Percentiles rank a stretch among this genome's conserved stretches.
Conservation (phyloP, 805 yeast genomes). For the Lipomyces anomalus region DNA sequence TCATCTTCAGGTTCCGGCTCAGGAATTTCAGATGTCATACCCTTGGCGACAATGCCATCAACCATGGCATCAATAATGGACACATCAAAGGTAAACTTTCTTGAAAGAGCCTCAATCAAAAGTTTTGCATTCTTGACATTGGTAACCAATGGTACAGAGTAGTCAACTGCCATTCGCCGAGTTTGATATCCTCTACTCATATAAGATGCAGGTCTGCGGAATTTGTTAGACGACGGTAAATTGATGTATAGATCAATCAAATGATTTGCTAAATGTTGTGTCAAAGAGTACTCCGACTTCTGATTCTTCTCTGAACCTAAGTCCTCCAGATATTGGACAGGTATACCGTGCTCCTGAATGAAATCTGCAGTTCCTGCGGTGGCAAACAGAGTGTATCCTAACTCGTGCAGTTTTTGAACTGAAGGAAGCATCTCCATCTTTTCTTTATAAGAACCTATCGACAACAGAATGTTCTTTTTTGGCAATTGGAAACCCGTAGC, state of each 20-base stretch:
- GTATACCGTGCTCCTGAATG: conserved; percentile 87
- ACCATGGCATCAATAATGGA: conserved; percentile 77
- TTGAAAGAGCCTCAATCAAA: conserved; percentile 85
- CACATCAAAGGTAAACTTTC: conserved; percentile 42
- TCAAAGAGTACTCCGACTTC: conserved; percentile 88
- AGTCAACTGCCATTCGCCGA: conserved; percentile 99
- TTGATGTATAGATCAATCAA: conserved; percentile 93
- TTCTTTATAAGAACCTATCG: conserved; percentile 96
- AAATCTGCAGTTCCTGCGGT: conserved; percentile 99
- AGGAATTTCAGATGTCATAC: conserved; percentile 30
- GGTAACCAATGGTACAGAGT: conserved; percentile 94
- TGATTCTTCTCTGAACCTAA: conserved; percentile 45
- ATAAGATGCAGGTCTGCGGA: conserved; percentile 97
- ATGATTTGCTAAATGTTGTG: conserved; percentile 94
- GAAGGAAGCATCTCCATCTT: conserved; percentile 89
- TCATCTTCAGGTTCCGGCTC: not conserved
- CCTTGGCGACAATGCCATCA: conserved; percentile 56
- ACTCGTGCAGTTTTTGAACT: conserved; percentile 67
- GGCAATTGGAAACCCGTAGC: conserved; percentile 96
- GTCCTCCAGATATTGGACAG: conserved; percentile 92
- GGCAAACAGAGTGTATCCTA: conserved; percentile 89
- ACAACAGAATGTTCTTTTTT: conserved; percentile 85
- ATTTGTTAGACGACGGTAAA: conserved; percentile 93
- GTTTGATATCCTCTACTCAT: conserved; percentile 96
- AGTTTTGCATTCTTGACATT: conserved; percentile 96